phyloP scores from a whole-genome alignment of 495 filamentous ascomycete genomes.

The Eremomyces bilateralis region DNA sequence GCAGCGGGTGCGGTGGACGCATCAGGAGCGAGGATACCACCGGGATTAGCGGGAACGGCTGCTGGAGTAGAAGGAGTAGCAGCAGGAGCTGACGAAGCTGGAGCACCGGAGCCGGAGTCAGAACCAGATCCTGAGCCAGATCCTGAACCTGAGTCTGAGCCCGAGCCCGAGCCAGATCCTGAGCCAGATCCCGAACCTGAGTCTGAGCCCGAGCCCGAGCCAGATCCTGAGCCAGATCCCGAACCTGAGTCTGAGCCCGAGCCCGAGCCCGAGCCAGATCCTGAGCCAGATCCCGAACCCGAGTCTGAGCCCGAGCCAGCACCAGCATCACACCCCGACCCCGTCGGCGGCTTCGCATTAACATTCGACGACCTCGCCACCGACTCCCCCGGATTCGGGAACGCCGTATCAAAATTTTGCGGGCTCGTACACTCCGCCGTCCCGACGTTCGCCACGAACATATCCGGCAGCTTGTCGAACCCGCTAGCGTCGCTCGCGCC shows the following conservation, averaged over 20 bases:
- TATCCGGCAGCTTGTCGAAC: constrained; percentile 24
- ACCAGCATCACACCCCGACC: neutral
- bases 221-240: constrained; percentile 1
- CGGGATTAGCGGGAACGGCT: constrained; percentile 2
- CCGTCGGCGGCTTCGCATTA: constrained; percentile 1
- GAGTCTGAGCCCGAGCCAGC: neutral
- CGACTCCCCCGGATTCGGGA: constrained; percentile 10
- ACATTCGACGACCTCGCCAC: constrained; percentile 4
- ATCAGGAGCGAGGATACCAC: constrained; percentile 4
- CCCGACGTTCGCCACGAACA: constrained; percentile 37
- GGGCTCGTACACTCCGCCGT: constrained; percentile 7
- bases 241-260: constrained; percentile 1
- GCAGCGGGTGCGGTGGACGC: constrained; percentile 6
- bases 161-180: neutral
- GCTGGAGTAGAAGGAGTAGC: neutral
- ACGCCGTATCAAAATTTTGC: constrained; percentile 7
- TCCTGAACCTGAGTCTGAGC: constrained; percentile 1
- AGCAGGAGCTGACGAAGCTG: neutral
- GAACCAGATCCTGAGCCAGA: constrained; percentile 2
- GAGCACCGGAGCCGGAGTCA: neutral
- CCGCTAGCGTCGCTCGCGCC: constrained; percentile 13
- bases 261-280: neutral
- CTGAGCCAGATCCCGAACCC: neutral
- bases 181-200: neutral
- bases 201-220: neutral